Conservation (phyloP, 2,329 filamentous ascomycete genomes). For the Chrysoporthe deuterocubensis region DNA sequence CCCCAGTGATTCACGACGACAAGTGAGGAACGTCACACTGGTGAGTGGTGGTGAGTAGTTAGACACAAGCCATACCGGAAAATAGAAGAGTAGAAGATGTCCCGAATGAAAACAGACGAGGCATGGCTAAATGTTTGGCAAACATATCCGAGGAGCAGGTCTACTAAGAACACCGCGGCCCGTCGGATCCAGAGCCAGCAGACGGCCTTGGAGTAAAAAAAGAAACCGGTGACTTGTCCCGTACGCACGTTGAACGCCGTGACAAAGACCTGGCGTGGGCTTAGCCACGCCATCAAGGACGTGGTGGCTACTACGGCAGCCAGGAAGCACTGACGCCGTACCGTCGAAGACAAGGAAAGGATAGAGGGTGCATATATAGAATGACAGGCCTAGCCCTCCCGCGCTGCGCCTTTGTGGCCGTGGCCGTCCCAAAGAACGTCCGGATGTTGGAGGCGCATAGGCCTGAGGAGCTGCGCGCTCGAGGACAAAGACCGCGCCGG, state of each 20-base stretch:
- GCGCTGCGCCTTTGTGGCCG: conserved; percentile 6
- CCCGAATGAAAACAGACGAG: background rate
- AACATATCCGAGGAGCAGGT: background rate
- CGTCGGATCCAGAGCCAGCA: background rate
- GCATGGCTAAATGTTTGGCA: background rate
- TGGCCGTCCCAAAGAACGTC: background rate
- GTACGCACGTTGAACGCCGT: background rate
- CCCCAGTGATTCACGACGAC: background rate
- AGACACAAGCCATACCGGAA: background rate
- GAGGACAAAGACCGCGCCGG: background rate
- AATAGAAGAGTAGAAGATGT: background rate
- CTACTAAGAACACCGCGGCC: background rate
- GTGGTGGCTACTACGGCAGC: background rate
- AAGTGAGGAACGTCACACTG: background rate
- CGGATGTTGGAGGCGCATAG: background rate
- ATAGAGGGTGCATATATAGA: background rate
- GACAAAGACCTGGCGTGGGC: conserved; percentile 5
- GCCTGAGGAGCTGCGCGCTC: background rate
- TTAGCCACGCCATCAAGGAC: background rate
- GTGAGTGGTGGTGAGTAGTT: too few species aligned
- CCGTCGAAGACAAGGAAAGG: too few species aligned
- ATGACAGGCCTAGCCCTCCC: background rate
- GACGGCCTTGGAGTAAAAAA: background rate
- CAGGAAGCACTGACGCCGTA: too few species aligned
- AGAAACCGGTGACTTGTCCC: background rate